Evolutionary conservation across 164 flowering plant species (phyloP), one percentile per base, ranked within the genome.

Genomic region (Warburgia ugandensis): DNA sequence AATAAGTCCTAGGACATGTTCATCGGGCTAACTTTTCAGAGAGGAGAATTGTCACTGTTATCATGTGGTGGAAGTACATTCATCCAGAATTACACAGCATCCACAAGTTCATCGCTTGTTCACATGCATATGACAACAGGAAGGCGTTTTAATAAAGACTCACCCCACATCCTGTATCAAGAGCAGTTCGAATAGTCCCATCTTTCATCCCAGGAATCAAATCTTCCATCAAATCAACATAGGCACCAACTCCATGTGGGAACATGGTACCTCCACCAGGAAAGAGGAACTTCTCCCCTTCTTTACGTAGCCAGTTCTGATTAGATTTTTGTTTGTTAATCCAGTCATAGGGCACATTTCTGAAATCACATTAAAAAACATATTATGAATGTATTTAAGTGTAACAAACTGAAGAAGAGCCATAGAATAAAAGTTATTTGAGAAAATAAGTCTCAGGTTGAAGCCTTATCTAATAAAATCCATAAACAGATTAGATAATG

Each of bases 181-280:
- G 79, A 54, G 97, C 99, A 48, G 97, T 94, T 55, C 92, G 79
- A 50, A 94, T 52, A 17, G 86, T 79, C 14, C 97, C 95, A 62
- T 89, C 95, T 60, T 71, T 71, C 97, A 89, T 86, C 53, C 73
- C 94, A 32, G 97, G 99, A 59, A 94, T 89, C 68, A 94, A 72
- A 57, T 79, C 80, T 70, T 69, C 69, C 99, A 94, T 94, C 67
- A 75, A 57, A 73, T 89, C 97, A 23, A 89, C 97, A 60, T 94
- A 94, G 1, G 68, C 75, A 63, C 94, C 43, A 47, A 94, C 99
- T 49, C 97, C 99, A 10, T 53, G 71, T 2, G 99, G 99, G 64
- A 94, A 94, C 99, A 94, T 94, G 22, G 97, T 89, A 54, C 99
- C 99, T 37, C 97, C 99, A 36, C 99, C 97, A 50, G 99, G 99